These are phyloP conservation scores for Solanum chacoense DNA, from an alignment of 305 asterid species.

Conservation along the genomic window DNA sequence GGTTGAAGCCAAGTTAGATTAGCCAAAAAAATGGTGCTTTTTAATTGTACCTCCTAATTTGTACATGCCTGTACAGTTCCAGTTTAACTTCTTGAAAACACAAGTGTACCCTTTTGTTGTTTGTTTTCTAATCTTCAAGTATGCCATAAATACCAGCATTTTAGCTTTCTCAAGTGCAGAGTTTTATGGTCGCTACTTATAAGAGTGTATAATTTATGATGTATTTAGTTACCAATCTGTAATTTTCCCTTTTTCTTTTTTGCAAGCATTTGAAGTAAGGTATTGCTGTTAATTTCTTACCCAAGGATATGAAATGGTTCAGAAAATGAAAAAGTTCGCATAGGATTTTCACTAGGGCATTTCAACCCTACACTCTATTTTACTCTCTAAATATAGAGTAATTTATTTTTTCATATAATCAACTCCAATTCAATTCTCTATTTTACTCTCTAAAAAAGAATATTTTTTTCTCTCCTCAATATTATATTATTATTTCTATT, in stretches of 20 bases:
- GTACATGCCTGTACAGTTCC: neutral
- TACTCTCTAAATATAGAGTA: too few relatives aligned
- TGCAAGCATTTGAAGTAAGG: neutral
- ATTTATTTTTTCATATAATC: too few relatives aligned
- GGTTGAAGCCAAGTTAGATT: conserved; percentile 5
- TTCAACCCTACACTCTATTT: too few relatives aligned
- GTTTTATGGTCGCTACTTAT: neutral
- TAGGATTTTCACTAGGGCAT: neutral
- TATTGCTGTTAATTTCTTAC: neutral
- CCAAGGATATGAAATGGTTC: neutral
- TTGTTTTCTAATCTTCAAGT: neutral
- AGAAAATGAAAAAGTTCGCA: neutral
- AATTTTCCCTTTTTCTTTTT: neutral
- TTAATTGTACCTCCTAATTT: neutral
- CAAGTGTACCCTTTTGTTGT: neutral
- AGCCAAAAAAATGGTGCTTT: neutral
- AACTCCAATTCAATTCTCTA: too few relatives aligned
- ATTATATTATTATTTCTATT: too few relatives aligned
- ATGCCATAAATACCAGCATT: neutral
- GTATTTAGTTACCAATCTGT: neutral
- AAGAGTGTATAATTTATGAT: neutral
- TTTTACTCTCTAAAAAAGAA: too few relatives aligned
- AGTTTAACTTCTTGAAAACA: neutral
- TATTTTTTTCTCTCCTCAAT: too few relatives aligned
- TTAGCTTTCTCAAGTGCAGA: neutral